phyloP scores from a whole-genome alignment of 2,329 filamentous ascomycete species.

The Epichloe sp. region DNA sequence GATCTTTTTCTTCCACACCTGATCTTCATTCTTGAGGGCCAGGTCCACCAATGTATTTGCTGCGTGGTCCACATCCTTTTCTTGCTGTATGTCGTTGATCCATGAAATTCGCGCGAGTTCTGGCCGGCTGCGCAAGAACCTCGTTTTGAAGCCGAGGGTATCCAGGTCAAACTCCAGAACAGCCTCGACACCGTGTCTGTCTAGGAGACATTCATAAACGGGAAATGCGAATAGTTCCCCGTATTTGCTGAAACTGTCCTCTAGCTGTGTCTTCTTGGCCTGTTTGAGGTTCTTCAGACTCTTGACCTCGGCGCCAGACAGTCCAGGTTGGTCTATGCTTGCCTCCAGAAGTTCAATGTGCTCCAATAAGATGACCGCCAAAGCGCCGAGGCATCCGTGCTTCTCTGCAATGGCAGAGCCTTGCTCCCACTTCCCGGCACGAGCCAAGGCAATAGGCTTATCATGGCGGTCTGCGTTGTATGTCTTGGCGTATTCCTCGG shows the following conservation, averaged over 20 bases:
- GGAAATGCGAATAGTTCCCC: conserved; percentile 57
- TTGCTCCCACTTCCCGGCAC: conserved; percentile 43
- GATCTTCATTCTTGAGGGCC: conserved; percentile 58
- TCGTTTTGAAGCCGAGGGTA: conserved; percentile 56
- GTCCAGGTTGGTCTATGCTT: conserved; percentile 14
- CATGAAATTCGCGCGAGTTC: conserved; percentile 70
- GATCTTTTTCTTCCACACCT: conserved; percentile 87
- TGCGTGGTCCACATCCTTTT: conserved; percentile 63
- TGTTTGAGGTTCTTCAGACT: conserved; percentile 22
- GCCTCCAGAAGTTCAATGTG: conserved; percentile 31
- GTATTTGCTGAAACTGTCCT: conserved; percentile 48
- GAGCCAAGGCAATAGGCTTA: conserved; percentile 39
- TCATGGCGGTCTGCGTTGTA: conserved; percentile 38
- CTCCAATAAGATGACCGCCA: conserved; percentile 43
- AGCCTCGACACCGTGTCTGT: conserved; percentile 48
- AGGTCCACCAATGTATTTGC: conserved; percentile 57
- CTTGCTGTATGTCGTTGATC: conserved; percentile 82
- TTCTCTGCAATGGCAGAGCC: conserved; percentile 45
- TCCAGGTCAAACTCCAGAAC: conserved; percentile 62
- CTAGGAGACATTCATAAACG: conserved; percentile 67
- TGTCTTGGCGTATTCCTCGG: conserved; percentile 32
- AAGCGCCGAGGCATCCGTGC: conserved; percentile 39
- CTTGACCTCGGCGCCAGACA: conserved; percentile 17
- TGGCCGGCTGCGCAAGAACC: conserved; percentile 60
- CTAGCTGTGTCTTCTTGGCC: conserved; percentile 29